Conservation (phyloP, 495 filamentous ascomycete species). For the Trichoderma asperelloides region DNA sequence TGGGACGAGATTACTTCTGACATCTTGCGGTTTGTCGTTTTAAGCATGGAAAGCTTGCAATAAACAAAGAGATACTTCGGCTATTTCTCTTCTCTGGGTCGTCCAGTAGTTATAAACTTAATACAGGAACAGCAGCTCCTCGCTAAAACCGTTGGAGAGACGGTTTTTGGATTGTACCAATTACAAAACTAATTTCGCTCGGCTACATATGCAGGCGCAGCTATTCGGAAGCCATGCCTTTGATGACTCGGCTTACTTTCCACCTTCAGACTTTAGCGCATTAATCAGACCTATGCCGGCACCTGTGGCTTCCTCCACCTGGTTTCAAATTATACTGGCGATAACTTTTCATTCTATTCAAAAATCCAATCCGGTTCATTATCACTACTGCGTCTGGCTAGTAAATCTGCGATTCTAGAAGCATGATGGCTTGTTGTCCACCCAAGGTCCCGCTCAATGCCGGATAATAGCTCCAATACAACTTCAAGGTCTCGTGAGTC, state of each 20-base stretch:
- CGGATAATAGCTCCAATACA: neutral
- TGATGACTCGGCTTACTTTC: neutral
- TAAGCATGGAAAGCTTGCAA: neutral
- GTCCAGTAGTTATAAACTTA: neutral
- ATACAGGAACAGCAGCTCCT: neutral
- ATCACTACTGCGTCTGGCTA: neutral
- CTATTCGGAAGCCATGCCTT: neutral
- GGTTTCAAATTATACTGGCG: neutral
- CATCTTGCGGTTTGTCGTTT: neutral
- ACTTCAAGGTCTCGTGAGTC: neutral
- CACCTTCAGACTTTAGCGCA: neutral
- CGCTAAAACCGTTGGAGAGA: neutral
- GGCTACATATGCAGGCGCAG: neutral
- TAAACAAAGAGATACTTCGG: neutral
- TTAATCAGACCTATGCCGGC: neutral
- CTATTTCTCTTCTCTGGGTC: neutral
- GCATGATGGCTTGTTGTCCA: conserved; percentile 4
- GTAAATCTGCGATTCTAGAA: neutral
- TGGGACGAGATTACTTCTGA: neutral
- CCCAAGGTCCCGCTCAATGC: neutral
- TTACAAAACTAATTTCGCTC: neutral
- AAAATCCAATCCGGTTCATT: neutral
- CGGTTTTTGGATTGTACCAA: too few relatives aligned
- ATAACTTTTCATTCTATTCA: neutral
- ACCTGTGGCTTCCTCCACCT: too few relatives aligned